These are phyloP conservation scores for Leucoagaricus sp. DNA, from an alignment of 1,284 basidiomycete genomes.

Conservation along the genomic window DNA sequence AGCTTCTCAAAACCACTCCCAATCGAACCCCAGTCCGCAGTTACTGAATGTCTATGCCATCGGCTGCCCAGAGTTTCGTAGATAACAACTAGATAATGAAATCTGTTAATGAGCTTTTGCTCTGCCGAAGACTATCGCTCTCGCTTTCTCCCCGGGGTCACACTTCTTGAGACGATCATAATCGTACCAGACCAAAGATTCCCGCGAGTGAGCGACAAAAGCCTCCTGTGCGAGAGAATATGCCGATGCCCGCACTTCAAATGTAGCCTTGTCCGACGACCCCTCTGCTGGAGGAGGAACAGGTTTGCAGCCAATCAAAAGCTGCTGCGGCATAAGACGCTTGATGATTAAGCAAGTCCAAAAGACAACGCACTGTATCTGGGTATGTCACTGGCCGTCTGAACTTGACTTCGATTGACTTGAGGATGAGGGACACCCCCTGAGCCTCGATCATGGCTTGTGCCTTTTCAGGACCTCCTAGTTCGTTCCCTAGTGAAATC, in stretches of 20 bases:
- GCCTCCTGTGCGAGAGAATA: conserved; percentile 63
- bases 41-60: too few relatives aligned
- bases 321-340: conserved; percentile 31
- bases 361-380: conserved; percentile 54
- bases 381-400: conserved; percentile 69
- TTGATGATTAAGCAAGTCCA: background rate
- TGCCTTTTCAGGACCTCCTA: conserved; percentile 58
- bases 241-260: conserved; percentile 52
- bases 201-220: conserved; percentile 64
- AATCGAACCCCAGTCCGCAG: too few relatives aligned
- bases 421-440: conserved; percentile 71
- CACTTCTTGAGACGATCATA: conserved; percentile 67
- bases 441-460: conserved; percentile 57
- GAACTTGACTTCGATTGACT: conserved; percentile 66
- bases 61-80: too few relatives aligned
- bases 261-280: conserved; percentile 37
- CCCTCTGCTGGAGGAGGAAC: conserved; percentile 21
- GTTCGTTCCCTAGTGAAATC: conserved; percentile 49
- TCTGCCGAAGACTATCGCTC: conserved; percentile 20
- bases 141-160: conserved; percentile 41
- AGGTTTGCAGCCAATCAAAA: conserved; percentile 63
- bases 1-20: too few relatives aligned
- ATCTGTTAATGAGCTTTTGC: conserved; percentile 7
- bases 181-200: conserved; percentile 74
- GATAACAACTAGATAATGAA: background rate